Conservation (phyloP, 805 yeast species). For the Nakazawaea wyomingensis region DNA sequence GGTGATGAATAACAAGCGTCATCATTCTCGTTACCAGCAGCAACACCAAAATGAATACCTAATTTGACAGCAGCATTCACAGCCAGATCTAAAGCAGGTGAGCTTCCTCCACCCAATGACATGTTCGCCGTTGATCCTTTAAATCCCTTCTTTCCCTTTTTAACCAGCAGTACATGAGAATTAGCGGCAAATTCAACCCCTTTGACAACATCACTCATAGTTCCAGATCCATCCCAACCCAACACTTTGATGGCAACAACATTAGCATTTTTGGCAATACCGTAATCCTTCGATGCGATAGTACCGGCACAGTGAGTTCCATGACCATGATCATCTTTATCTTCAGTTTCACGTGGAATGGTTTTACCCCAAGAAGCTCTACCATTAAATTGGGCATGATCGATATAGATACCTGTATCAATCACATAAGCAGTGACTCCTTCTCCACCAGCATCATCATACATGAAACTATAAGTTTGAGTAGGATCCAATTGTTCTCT, state of each 20-base stretch:
- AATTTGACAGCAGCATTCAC: constrained; percentile 54
- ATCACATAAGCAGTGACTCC: constrained; percentile 54
- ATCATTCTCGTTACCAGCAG: constrained; percentile 58
- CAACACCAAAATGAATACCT: constrained; percentile 56
- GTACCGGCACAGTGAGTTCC: constrained; percentile 69
- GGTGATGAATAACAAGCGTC: constrained; percentile 60
- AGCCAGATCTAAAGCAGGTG: constrained; percentile 51
- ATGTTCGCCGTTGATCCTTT: constrained; percentile 60
- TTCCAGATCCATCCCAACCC: constrained; percentile 53
- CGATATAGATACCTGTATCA: constrained; percentile 50
- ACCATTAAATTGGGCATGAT: constrained; percentile 55
- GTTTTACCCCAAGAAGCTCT: constrained; percentile 60
- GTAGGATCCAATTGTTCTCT: constrained; percentile 55
- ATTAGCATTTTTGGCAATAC: constrained; percentile 56
- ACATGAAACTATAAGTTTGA: constrained; percentile 55
- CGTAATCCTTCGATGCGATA: constrained; percentile 51
- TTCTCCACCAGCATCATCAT: constrained; percentile 54
- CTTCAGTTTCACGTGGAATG: constrained; percentile 46
- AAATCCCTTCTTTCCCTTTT: constrained; percentile 34
- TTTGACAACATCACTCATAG: constrained; percentile 56
- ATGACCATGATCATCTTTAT: constrained; percentile 53
- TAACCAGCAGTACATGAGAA: constrained; percentile 36
- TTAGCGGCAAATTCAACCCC: constrained; percentile 58
- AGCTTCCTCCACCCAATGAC: constrained; percentile 58
- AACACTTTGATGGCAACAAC: constrained; percentile 59